phyloP scores from a whole-genome alignment of 805 yeast genomes.

The Cyberlindnera petersonii region DNA sequence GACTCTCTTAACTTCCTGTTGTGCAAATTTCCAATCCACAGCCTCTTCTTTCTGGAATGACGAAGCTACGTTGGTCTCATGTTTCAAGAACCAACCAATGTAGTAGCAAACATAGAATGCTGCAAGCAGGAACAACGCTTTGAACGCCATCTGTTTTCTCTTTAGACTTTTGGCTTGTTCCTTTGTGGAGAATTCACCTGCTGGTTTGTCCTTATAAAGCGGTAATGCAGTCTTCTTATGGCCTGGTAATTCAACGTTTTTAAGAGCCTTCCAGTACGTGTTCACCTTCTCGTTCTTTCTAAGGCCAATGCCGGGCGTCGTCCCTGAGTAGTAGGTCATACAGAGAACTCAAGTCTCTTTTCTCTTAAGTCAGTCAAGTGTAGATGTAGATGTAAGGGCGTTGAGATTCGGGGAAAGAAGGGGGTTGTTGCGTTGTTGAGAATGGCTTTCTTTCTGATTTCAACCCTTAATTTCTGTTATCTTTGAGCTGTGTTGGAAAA shows the following conservation, averaged over 20 bases:
- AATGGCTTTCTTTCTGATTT: too few relatives aligned
- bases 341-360: neutral
- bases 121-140: conserved; percentile 38
- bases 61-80: conserved; percentile 11
- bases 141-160: conserved; percentile 36
- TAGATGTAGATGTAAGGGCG: too few relatives aligned
- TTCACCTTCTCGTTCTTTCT: conserved; percentile 11
- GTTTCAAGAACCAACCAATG: conserved; percentile 26
- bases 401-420: too few relatives aligned
- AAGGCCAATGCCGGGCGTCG: conserved; percentile 16
- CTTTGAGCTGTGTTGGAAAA: too few relatives aligned
- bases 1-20: conserved; percentile 58
- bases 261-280: conserved; percentile 23
- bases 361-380: neutral
- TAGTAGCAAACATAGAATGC: conserved; percentile 40
- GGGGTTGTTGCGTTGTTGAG: too few relatives aligned
- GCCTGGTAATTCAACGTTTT: conserved; percentile 11
- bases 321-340: conserved; percentile 5
- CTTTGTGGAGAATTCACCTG: conserved; percentile 10
- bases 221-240: conserved; percentile 32
- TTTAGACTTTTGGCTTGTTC: conserved; percentile 10
- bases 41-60: conserved; percentile 8
- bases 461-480: too few relatives aligned
- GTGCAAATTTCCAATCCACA: conserved; percentile 37
- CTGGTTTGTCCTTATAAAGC: conserved; percentile 51